phyloP scores from a whole-genome alignment of 139 green algal genomes.

The Micromonas pusilla region DNA sequence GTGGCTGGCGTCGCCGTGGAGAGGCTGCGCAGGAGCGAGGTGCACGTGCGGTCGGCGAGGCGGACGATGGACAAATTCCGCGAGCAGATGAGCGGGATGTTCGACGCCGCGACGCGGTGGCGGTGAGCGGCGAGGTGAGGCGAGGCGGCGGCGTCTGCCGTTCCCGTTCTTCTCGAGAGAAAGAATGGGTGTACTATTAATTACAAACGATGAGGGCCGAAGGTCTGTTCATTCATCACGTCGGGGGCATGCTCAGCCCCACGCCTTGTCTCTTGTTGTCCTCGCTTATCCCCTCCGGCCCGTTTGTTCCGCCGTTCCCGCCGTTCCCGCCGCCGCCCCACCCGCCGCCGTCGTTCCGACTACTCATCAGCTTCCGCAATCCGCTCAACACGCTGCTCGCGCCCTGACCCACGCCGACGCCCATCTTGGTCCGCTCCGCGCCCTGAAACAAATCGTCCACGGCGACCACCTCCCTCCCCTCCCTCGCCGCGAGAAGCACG shows the following conservation, averaged over 20 bases:
- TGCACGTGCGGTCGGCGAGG: no score
- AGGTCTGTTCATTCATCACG: background rate
- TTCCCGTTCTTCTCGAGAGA: no score
- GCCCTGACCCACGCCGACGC: slow-evolving; percentile 6
- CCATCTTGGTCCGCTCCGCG: slow-evolving; percentile 5
- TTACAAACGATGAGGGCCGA: no score
- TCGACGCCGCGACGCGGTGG: no score
- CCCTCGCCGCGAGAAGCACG: slow-evolving; percentile 13
- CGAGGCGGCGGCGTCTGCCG: no score
- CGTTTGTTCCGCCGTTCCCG: background rate
- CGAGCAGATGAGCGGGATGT: no score
- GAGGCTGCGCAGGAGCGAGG: no score
- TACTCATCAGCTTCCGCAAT: background rate
- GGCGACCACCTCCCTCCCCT: background rate
- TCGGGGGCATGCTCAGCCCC: background rate
- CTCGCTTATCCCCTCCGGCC: no score
- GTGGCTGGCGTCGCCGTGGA: background rate
- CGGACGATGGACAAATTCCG: no score
- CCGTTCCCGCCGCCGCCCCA: background rate
- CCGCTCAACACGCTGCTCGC: background rate
- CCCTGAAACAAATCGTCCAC: slow-evolving; percentile 20
- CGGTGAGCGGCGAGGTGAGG: no score
- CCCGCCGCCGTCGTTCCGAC: no score
- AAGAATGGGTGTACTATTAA: no score
- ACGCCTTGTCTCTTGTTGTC: background rate